Evolutionary conservation across 2,329 filamentous ascomycete genomes (phyloP), one percentile per base, ranked within the genome.

Genomic region (Grosmannia serpens): DNA sequence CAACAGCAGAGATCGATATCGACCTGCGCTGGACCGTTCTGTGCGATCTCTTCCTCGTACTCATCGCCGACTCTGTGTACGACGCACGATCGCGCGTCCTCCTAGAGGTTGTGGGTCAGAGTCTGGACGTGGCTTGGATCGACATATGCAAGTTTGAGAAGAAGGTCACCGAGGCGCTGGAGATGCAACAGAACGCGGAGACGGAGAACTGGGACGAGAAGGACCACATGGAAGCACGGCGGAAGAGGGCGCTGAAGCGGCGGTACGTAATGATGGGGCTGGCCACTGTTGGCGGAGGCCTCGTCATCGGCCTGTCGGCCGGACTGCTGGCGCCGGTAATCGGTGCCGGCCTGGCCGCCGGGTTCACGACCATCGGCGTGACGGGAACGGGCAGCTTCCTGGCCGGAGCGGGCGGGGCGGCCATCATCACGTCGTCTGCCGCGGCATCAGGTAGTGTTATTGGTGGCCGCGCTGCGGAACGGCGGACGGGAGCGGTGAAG

Each of bases 131-230:
- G 9, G 81, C 86, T 15, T 95, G 89, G 90, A 77, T 95, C 57
- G 94, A 99, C 64, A 95, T 97, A 59, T 95, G 91, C 71, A 85
- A 90, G 46, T 99, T 99, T 67, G 94, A 99, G 73, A 97, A 96
- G 74, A 87, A 91, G 57, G 90, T 99, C 7, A 96, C 94, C 9
- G 94, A 99, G 71, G 91, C 94, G 1, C 76, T 99, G 26, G 94
- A 99, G 71, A 96, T 99, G 90, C 92, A 97, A 72, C 91, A 97
- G 71, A 85, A 88, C 53, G 89, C 90, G 7, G 88, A 91, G 62
- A 95, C 92, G 67, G 94, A 99, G 73, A 96, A 92, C 63, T 99
- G 94, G 94, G 95, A 96, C 64, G 94, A 99, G 70, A 87, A 94
- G 13, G 89, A 95, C 63, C 91, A 97, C 69, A 90, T 97, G 79